phyloP scores from a whole-genome alignment of 139 green algal genomes.

The Closterium sp. region DNA sequence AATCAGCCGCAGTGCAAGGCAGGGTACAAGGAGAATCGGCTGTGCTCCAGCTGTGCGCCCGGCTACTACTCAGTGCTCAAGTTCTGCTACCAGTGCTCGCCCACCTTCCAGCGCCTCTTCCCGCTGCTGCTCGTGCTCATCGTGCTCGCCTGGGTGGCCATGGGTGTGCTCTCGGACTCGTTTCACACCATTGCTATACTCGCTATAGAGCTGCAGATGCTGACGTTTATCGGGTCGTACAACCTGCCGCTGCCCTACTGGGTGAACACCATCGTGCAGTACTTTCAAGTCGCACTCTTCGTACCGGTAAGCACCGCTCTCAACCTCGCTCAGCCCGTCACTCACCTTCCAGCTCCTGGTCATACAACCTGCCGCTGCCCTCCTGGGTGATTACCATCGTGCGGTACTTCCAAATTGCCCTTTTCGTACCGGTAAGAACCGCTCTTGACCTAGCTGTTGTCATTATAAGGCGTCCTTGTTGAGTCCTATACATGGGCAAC shows the following conservation, averaged over 20 bases:
- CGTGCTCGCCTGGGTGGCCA: neutral
- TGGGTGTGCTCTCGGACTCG: neutral
- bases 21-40: neutral
- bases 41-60: conserved; percentile 7
- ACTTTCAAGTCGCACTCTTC: neutral
- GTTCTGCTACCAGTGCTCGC: neutral
- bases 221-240: conserved; percentile 7
- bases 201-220: conserved; percentile 4
- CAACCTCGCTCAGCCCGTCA: too few species aligned
- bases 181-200: conserved; percentile 11
- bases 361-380: conserved; percentile 7
- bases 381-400: neutral
- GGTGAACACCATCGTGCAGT: neutral
- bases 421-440: neutral
- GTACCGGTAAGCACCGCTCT: neutral
- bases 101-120: neutral
- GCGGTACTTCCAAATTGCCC: neutral
- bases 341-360: too few species aligned
- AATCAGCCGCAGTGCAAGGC: neutral
- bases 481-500: too few species aligned
- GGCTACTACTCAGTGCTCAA: conserved; percentile 5
- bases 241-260: conserved; percentile 1
- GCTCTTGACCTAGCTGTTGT: neutral
- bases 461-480: too few species aligned
- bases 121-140: neutral